These are phyloP conservation scores for Yamadazyma kitorensis DNA, from an alignment of 805 yeast genomes.

Conservation along the genomic window DNA sequence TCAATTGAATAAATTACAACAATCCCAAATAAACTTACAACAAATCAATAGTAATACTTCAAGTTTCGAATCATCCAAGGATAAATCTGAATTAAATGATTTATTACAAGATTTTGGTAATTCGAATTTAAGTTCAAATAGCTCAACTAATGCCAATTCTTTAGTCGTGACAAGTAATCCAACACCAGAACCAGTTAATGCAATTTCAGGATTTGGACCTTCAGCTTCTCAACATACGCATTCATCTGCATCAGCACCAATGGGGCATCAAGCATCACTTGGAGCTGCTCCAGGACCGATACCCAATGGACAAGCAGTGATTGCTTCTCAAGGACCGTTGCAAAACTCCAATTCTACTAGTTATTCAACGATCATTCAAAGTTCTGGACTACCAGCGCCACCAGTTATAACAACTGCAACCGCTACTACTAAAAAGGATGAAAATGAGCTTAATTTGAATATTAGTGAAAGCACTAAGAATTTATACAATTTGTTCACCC, in stretches of 20 bases:
- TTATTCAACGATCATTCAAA: slow-evolving; percentile 12
- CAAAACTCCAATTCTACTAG: slow-evolving; percentile 12
- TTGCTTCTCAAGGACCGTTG: not conserved
- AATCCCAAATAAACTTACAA: slow-evolving; percentile 5
- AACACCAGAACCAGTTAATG: slow-evolving; percentile 11
- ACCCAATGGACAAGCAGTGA: no score
- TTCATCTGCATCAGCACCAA: slow-evolving; percentile 6
- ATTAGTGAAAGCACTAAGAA: slow-evolving; percentile 29
- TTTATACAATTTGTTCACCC: slow-evolving; percentile 27
- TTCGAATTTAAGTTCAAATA: slow-evolving; percentile 12
- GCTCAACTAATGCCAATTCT: slow-evolving; percentile 13
- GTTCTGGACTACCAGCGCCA: slow-evolving; percentile 11
- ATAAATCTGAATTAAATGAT: slow-evolving; percentile 11
- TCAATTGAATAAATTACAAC: slow-evolving; percentile 12
- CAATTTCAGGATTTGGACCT: no score
- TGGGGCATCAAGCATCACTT: slow-evolving; percentile 1
- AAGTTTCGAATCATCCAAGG: slow-evolving; percentile 8
- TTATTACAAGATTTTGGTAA: slow-evolving; percentile 16
- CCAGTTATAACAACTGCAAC: slow-evolving; percentile 12
- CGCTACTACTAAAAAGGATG: slow-evolving; percentile 13
- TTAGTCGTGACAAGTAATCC: slow-evolving; percentile 11
- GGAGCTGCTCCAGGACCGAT: not conserved
- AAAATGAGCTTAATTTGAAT: slow-evolving; percentile 10
- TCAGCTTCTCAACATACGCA: no score
- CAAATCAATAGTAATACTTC: slow-evolving; percentile 6